phyloP scores from a whole-genome alignment of 164 flowering plant genomes.

The Sextonia rubra region DNA sequence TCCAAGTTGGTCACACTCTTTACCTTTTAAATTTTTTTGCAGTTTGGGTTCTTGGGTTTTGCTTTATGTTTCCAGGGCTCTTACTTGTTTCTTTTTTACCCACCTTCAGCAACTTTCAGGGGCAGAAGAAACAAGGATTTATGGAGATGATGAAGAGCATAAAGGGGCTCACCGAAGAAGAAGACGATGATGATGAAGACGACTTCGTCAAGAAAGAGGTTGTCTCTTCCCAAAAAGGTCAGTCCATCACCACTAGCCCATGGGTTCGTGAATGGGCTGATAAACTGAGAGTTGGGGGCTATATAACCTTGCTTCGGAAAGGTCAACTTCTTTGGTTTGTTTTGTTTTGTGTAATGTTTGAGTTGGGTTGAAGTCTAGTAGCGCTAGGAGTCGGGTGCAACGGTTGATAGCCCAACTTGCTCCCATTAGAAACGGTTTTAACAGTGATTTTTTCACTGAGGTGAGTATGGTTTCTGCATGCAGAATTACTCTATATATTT shows the following conservation, averaged over 20 bases:
- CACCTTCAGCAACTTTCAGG: constrained; percentile 8
- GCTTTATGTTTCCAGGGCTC: neutral
- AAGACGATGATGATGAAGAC: constrained; percentile 64
- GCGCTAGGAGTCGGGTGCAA: too few species aligned
- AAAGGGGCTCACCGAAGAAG: constrained; percentile 47
- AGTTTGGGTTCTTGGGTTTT: constrained; percentile 1
- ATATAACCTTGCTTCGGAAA: too few species aligned
- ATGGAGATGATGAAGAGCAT: constrained; percentile 68
- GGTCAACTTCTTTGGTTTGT: too few species aligned
- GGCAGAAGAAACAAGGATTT: constrained; percentile 47
- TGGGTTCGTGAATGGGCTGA: too few species aligned
- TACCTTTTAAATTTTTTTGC: neutral
- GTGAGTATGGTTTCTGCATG: too few species aligned
- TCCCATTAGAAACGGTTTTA: too few species aligned
- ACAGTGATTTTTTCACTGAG: too few species aligned
- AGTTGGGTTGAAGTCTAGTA: too few species aligned
- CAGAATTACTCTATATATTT: too few species aligned
- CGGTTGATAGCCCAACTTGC: too few species aligned
- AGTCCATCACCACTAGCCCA: neutral
- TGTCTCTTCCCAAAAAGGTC: constrained; percentile 56
- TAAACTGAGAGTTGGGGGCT: too few species aligned
- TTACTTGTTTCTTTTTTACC: neutral
- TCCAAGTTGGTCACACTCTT: constrained; percentile 50
- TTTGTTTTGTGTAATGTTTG: too few species aligned
- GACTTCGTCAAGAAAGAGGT: constrained; percentile 53